These are phyloP conservation scores for Sherardia arvensis DNA, from an alignment of 257 asterid species.

Conservation along the genomic window DNA sequence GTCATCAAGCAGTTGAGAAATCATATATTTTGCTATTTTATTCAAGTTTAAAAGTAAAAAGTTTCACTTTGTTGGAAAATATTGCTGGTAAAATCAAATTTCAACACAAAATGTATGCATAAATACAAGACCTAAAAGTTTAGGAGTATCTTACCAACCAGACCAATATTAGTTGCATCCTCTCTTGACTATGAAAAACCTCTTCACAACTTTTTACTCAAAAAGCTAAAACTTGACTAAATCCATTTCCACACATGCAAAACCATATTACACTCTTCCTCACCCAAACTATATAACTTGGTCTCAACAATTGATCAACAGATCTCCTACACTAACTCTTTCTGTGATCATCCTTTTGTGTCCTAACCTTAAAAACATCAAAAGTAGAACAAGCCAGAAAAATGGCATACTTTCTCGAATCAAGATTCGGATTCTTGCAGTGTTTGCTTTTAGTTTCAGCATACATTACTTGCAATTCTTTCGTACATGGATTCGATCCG, in stretches of 20 bases:
- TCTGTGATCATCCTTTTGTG: not conserved
- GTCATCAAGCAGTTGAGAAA: constrained; percentile 37
- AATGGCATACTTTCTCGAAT: constrained; percentile 26
- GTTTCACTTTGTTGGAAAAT: constrained; percentile 4
- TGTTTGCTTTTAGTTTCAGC: constrained; percentile 22
- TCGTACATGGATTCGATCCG: constrained; percentile 44
- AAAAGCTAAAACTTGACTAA: constrained; percentile 21
- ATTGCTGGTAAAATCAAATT: constrained; percentile 8
- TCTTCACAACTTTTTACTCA: constrained; percentile 25
- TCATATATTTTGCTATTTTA: not conserved
- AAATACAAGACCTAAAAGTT: constrained; percentile 9
- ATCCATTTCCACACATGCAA: constrained; percentile 9
- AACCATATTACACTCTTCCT: constrained; percentile 4
- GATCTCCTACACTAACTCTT: not conserved
- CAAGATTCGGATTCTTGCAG: constrained; percentile 24
- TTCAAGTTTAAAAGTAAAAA: not conserved
- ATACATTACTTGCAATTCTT: constrained; percentile 8
- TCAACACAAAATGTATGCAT: not conserved
- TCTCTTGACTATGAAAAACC: constrained; percentile 56
- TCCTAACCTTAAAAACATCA: constrained; percentile 1
- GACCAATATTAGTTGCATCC: constrained; percentile 60
- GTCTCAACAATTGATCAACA: constrained; percentile 18
- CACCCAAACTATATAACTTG: constrained; percentile 34
- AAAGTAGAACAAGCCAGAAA: constrained; percentile 5
- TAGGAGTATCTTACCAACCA: constrained; percentile 52